Evolutionary conservation across 1,139 yeast species (phyloP), one percentile per base, ranked within the genome.

Genomic region (Scheffersomyces illinoinensis): DNA sequence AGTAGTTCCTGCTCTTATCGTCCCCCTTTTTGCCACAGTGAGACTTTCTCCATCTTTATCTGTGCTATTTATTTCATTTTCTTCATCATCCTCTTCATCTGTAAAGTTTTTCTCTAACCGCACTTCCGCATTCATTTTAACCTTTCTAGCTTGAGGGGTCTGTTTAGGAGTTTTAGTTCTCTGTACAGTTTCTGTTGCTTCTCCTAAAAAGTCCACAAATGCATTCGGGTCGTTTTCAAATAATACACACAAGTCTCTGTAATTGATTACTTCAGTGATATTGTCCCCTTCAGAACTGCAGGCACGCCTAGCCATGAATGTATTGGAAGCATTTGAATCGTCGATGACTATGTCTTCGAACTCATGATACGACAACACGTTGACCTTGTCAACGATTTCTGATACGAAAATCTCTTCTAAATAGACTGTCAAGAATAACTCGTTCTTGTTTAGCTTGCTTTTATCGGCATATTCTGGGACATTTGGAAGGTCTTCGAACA

Each of bases 391-490:
- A 2, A 76, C 61, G 7, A 81, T 71, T 48, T 74, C 73, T 0
- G 58, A 54, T 14, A 80, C 62, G n/a, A 64, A 60, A 4, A 82
- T 66, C 51, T 76, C 76, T 12, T 73, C 77, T 46, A 69, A 56
- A 48, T 75, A 71, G 0, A 85, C 75, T 0, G 86, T 77, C 19
- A 84, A 61, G 56, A 81, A 78, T 12, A 84, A 58, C 63, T 84
- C 87, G 61, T 77, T 73, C 1, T 59, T 58, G 12, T 57, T 56
- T 33, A 63, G 58, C 4, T 59, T 59, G 4, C 56, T 57, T 17
- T 53, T 56, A 14, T 55, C 53, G 17, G 53, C 33, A 55, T 62
- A 61, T 2, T 62, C 63, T 6, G 54, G 56, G 8, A 52, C 56
- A 46, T 60, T 58, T 0, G 74, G 71, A 14, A 70, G 49, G 3